phyloP scores from a whole-genome alignment of 495 filamentous ascomycete species.

The Aspergillus panamensis region DNA sequence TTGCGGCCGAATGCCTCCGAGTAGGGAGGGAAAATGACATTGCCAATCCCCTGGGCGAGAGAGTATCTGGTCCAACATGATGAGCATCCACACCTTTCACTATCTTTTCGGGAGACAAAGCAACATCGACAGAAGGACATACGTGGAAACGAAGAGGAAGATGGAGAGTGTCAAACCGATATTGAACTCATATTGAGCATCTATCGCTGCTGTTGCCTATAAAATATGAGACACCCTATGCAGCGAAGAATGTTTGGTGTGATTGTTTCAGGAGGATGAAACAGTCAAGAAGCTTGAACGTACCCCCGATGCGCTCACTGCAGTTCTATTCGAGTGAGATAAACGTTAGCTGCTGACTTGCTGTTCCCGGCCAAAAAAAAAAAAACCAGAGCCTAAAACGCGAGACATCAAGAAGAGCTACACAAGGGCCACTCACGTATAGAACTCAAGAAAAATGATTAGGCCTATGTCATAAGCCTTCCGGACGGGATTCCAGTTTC shows the following conservation, averaged over 20 bases:
- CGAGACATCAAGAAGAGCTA: not conserved
- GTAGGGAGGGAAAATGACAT: constrained; percentile 44
- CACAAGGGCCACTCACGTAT: constrained; percentile 17
- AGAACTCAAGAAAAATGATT: constrained; percentile 28
- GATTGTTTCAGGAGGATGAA: not conserved
- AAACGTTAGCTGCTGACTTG: not conserved
- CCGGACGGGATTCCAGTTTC: constrained; percentile 22
- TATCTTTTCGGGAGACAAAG: constrained; percentile 12
- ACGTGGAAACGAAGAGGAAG: constrained; percentile 32
- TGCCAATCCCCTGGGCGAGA: constrained; percentile 45
- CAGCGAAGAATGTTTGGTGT: not conserved
- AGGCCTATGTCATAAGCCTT: constrained; percentile 25
- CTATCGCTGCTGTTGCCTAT: constrained; percentile 24
- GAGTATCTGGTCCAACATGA: constrained; percentile 25
- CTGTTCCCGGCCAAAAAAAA: not conserved
- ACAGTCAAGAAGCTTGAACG: not conserved
- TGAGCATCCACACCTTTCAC: not conserved
- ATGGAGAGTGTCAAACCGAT: constrained; percentile 20
- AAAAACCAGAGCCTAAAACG: not conserved
- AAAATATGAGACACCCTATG: not conserved
- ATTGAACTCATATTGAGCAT: constrained; percentile 21
- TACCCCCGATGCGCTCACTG: constrained; percentile 30
- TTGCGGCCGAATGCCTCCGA: constrained; percentile 48
- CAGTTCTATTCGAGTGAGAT: constrained; percentile 21
- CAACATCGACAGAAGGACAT: constrained; percentile 7